Evolutionary conservation across 768 basidiomycete genomes (phyloP).

Genomic region (Hydnomerulius pinastri): DNA sequence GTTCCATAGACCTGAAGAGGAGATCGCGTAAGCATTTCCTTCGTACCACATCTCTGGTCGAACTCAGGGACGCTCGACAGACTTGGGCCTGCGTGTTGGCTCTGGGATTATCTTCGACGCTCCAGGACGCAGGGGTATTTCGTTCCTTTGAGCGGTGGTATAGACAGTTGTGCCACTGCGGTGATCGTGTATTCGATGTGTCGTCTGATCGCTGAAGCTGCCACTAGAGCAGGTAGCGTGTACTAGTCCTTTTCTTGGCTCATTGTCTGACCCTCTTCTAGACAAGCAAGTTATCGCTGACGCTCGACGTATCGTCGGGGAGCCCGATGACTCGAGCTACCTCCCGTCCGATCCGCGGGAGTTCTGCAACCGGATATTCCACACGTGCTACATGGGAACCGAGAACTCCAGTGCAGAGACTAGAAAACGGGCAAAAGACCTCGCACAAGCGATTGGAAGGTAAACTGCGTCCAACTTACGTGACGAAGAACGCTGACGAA

Average conservation of each 20-base stretch:
- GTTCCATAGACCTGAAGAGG: conserved; percentile 91
- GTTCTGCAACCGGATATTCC: conserved; percentile 85
- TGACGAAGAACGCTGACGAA: neutral
- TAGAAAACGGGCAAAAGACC: conserved; percentile 78
- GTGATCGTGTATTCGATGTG: conserved; percentile 98
- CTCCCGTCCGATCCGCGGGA: conserved; percentile 86
- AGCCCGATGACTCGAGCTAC: conserved; percentile 79
- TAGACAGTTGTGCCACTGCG: conserved; percentile 97
- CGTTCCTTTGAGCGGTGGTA: conserved; percentile 91
- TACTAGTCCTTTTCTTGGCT: neutral
- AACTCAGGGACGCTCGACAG: conserved; percentile 41
- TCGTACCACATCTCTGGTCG: neutral
- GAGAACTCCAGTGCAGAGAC: conserved; percentile 93
- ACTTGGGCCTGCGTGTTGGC: conserved; percentile 96
- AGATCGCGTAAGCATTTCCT: conserved; percentile 80
- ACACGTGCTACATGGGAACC: conserved; percentile 99
- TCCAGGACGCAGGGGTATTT: conserved; percentile 96
- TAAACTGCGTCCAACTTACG: conserved; percentile 29
- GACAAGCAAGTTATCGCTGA: conserved; percentile 87
- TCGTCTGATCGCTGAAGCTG: conserved; percentile 81
- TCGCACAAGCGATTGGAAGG: conserved; percentile 91
- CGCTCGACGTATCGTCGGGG: conserved; percentile 86
- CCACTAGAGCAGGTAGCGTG: conserved; percentile 64
- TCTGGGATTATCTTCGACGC: conserved; percentile 98
- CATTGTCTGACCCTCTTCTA: conserved; percentile 37